These are phyloP conservation scores for Wickerhamiella infanticola DNA, from an alignment of 1,139 yeast genomes.

Conservation along the genomic window DNA sequence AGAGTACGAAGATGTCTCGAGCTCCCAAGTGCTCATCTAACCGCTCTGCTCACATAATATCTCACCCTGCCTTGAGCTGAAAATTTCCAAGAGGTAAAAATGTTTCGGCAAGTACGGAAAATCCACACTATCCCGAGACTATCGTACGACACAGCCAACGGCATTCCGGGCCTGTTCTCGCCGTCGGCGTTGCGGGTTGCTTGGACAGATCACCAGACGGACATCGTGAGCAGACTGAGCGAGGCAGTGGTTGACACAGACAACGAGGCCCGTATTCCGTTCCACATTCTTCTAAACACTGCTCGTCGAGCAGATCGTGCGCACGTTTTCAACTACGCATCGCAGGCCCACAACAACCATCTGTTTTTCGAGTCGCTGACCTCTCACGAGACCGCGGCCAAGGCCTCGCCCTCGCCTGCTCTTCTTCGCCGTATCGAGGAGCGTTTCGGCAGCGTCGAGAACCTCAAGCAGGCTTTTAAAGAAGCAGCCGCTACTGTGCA, in stretches of 20 bases:
- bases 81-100: neutral
- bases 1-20: too few species aligned
- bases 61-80: too few species aligned
- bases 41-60: too few species aligned
- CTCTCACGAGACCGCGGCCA: conserved; percentile 10
- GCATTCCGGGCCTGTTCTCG: conserved; percentile 60
- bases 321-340: conserved; percentile 68
- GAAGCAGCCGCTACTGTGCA: conserved; percentile 38
- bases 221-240: conserved; percentile 52
- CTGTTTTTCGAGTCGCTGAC: conserved; percentile 59
- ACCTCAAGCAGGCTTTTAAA: conserved; percentile 37
- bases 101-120: neutral
- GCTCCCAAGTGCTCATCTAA: too few species aligned
- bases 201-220: conserved; percentile 71
- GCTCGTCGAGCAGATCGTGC: conserved; percentile 58
- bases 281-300: conserved; percentile 58
- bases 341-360: conserved; percentile 88
- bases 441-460: conserved; percentile 34
- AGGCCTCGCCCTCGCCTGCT: conserved; percentile 19
- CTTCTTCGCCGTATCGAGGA: conserved; percentile 22
- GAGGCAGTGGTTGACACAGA: conserved; percentile 53
- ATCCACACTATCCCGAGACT: conserved; percentile 13
- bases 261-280: conserved; percentile 62
- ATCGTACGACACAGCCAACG: conserved; percentile 20
- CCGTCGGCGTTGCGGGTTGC: conserved; percentile 52